Conservation (phyloP, 352 stramenopile species). For the Phytophthora hybrid region DNA sequence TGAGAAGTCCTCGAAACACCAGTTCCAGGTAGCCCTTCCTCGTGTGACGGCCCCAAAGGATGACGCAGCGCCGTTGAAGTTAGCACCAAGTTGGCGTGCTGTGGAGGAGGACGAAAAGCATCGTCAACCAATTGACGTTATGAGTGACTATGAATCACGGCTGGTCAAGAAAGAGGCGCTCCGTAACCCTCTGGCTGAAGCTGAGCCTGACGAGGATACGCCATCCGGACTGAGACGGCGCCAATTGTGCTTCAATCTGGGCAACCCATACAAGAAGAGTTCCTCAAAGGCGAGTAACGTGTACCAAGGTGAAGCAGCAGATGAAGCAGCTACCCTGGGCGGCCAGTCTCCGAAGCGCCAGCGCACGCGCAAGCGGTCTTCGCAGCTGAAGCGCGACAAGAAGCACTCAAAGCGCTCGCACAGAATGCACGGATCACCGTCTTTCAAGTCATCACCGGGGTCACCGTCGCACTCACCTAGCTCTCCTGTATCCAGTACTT, state of each 20-base stretch:
- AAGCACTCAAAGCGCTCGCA: constrained; percentile 79
- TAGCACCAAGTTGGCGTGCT: constrained; percentile 67
- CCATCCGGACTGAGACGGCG: constrained; percentile 72
- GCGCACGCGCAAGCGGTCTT: constrained; percentile 86
- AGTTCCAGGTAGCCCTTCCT: constrained; percentile 51
- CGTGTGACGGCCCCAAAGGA: constrained; percentile 30
- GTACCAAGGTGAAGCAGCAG: constrained; percentile 85
- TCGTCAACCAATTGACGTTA: constrained; percentile 85
- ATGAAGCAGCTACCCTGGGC: constrained; percentile 82
- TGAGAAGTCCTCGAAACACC: constrained; percentile 46
- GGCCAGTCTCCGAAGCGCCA: constrained; percentile 83
- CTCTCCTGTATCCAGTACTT: constrained; percentile 61
- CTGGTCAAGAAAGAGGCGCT: constrained; percentile 89
- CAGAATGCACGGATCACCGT: constrained; percentile 70
- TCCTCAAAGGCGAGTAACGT: constrained; percentile 86
- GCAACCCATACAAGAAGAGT: constrained; percentile 92
- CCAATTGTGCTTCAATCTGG: constrained; percentile 88
- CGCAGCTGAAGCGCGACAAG: constrained; percentile 81
- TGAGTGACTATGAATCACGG: constrained; percentile 91
- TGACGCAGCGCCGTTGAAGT: constrained; percentile 44
- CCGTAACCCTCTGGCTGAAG: constrained; percentile 84
- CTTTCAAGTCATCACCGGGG: constrained; percentile 73
- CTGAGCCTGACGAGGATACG: constrained; percentile 87
- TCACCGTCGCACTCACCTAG: constrained; percentile 74
- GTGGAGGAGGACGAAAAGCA: constrained; percentile 86